phyloP scores from a whole-genome alignment of 2,329 filamentous ascomycete genomes.

The Exophiala spinifera region DNA sequence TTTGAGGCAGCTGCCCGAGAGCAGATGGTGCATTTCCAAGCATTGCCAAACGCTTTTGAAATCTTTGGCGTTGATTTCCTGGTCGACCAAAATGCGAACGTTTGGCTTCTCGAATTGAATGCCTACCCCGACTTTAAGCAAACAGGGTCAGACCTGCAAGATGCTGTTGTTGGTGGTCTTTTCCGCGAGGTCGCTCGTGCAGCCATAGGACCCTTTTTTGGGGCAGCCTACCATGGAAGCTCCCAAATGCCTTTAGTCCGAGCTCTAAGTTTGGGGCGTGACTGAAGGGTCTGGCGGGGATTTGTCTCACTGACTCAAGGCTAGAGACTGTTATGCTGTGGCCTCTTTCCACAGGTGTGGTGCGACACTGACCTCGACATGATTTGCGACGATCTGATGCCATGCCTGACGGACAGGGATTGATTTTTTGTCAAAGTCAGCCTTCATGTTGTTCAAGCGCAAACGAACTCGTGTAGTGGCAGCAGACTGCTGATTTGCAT shows the following conservation, averaged over 20 bases:
- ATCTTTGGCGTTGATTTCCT: constrained; percentile 89
- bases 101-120: constrained; percentile 87
- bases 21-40: constrained; percentile 89
- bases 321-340: no score
- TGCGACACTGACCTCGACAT: not conserved
- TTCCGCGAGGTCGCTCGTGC: constrained; percentile 69
- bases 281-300: constrained; percentile 18
- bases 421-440: not conserved
- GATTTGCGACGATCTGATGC: not conserved
- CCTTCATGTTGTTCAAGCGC: not conserved
- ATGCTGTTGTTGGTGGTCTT: constrained; percentile 66
- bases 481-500: not conserved
- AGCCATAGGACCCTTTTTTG: constrained; percentile 69
- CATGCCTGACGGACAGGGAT: not conserved
- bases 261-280: constrained; percentile 46
- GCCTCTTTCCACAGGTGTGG: not conserved
- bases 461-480: not conserved
- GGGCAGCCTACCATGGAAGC: constrained; percentile 18
- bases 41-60: constrained; percentile 84
- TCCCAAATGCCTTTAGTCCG: constrained; percentile 36
- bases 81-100: constrained; percentile 61
- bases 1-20: constrained; percentile 83
- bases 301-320: no score
- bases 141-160: constrained; percentile 72
- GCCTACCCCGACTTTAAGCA: constrained; percentile 95